Base-by-base conservation (phyloP, 257 asterid species). In the Jacaranda mimosifolia region DNA sequence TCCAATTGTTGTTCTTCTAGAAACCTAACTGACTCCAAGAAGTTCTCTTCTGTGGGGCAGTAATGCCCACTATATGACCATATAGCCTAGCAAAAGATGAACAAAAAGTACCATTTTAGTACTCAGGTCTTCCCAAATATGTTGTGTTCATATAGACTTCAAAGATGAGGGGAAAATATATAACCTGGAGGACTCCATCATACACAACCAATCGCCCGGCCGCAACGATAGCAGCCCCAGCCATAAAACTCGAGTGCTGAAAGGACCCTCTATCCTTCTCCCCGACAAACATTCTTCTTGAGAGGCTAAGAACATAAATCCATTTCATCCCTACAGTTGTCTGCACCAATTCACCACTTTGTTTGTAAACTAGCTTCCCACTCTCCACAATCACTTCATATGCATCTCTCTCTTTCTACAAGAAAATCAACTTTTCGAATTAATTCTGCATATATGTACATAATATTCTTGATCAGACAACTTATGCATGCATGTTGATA, bases 51-150 rank as follows among this genome's bases (percentile, higher is more conserved):
- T 7, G 42, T 58, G 13, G 77, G 58, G 17, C 68, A 8, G 48
- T 72, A 72, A 42, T 72, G 77, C 15, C 68, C 77, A 72, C 68
- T 57, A 7, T 72, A 58, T 72, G 56, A 56, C 76, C 67, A 72
- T 56, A 56, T 39, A 72, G 77, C 77, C 77, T 72, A 4, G 19
- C 66, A 71, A 42, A 72, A 21, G 7, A 72, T 10, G 51, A 56
- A 17, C 32, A 26, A 26, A 26, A 26, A 26, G 32, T 26, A 26
- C 32, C 32, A 1, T 26, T 26, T 26, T 26, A n/a, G n/a, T n/a
- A 26, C 32, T 26, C 32, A 26, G 2, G 32, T 26, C 2, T 26
- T 26, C 1, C 2, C 32, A 26, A 26, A 26, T 2, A 26, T 26
- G 32, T 26, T 26, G 32, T 26, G 1, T 13, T 13, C 6, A 13